Conservation (phyloP, 2,329 filamentous ascomycete genomes). For the Ustulina deusta region DNA sequence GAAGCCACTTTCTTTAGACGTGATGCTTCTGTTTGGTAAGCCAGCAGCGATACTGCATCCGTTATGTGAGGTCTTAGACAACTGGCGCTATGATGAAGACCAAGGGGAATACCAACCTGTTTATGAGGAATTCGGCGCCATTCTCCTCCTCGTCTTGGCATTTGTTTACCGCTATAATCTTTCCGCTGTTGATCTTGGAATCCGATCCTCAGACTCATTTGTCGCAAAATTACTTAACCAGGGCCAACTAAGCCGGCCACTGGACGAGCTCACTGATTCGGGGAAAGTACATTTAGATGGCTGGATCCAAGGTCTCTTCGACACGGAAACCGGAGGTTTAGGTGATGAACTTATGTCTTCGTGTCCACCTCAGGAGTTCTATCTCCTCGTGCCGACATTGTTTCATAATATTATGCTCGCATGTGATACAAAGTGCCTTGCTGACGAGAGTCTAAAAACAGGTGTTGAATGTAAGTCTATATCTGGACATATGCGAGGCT, state of each 20-base stretch:
- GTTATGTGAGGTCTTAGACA: constrained; percentile 79
- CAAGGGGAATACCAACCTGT: constrained; percentile 86
- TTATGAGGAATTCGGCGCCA: constrained; percentile 86
- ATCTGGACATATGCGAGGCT: constrained; percentile 28
- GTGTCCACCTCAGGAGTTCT: constrained; percentile 85
- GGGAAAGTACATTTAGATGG: constrained; percentile 75
- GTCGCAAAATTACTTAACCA: constrained; percentile 73
- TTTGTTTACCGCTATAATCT: constrained; percentile 82
- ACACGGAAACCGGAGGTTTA: constrained; percentile 77
- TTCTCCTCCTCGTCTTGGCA: constrained; percentile 78
- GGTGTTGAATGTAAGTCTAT: constrained; percentile 77
- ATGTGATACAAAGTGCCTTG: constrained; percentile 72
- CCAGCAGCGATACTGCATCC: constrained; percentile 77
- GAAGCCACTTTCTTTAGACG: constrained; percentile 77
- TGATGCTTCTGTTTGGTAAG: constrained; percentile 80
- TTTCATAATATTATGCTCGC: constrained; percentile 82
- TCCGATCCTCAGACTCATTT: constrained; percentile 71
- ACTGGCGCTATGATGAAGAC: constrained; percentile 85
- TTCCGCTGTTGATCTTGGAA: constrained; percentile 72
- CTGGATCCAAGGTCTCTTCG: constrained; percentile 84
- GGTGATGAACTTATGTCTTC: constrained; percentile 85
- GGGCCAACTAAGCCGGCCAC: constrained; percentile 67
- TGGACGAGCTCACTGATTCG: constrained; percentile 71
- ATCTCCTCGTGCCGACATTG: constrained; percentile 79
- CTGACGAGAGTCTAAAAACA: constrained; percentile 76